Conservation (phyloP, 2,329 filamentous ascomycete genomes). For the Ophiostoma sp. region DNA sequence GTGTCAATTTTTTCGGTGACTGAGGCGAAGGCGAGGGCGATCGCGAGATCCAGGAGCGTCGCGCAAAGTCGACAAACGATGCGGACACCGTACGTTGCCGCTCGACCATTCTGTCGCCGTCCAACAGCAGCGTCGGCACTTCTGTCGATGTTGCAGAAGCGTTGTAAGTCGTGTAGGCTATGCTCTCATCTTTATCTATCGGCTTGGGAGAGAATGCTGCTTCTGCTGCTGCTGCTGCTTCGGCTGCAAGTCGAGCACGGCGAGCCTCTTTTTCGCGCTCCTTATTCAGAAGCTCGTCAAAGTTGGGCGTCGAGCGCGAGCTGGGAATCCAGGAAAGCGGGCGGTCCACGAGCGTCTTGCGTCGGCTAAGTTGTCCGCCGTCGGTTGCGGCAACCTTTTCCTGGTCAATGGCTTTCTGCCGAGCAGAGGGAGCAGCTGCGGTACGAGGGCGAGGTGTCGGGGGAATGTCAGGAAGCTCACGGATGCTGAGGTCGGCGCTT, state of each 20-base stretch:
- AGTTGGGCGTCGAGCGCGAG: slow-evolving; percentile 45
- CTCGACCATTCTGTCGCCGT: slow-evolving; percentile 30
- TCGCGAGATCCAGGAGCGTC: slow-evolving; percentile 52
- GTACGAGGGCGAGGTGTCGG: slow-evolving; percentile 11
- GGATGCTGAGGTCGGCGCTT: background rate
- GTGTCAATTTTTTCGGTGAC: background rate
- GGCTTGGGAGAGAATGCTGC: background rate
- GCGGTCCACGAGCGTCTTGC: slow-evolving; percentile 50
- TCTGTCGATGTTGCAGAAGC: slow-evolving; percentile 18
- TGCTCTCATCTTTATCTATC: slow-evolving; percentile 22
- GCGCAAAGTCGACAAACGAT: slow-evolving; percentile 53
- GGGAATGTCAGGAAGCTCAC: background rate
- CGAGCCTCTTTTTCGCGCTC: slow-evolving; percentile 25
- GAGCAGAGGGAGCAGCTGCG: slow-evolving; percentile 4
- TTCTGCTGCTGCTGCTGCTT: background rate
- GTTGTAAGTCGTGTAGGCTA: background rate
- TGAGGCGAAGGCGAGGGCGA: slow-evolving; percentile 52
- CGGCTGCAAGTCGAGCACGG: background rate
- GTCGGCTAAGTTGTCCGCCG: slow-evolving; percentile 41
- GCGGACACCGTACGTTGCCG: slow-evolving; percentile 43
- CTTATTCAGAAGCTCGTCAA: slow-evolving; percentile 37
- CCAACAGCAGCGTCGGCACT: background rate
- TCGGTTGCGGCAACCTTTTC: slow-evolving; percentile 27
- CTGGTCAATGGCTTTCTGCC: slow-evolving; percentile 12
- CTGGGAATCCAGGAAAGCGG: slow-evolving; percentile 55